Conservation (phyloP, 306 rosid species). For the Clitoria ternatea region DNA sequence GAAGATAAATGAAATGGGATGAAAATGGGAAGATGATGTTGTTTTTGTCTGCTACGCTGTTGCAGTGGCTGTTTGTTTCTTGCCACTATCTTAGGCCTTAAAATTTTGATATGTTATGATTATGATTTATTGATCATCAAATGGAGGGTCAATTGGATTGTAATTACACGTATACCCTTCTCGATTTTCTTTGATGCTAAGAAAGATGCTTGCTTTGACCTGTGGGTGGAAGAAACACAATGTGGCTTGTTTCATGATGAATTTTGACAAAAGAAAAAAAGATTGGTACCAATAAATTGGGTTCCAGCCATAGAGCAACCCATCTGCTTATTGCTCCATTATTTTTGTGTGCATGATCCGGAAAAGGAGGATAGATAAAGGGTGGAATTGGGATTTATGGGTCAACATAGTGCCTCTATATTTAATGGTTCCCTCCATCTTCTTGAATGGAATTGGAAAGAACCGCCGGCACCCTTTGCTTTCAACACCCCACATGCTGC, state of each 20-base stretch:
- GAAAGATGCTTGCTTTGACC: background rate
- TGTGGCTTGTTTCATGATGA: slow-evolving; percentile 24
- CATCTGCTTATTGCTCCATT: background rate
- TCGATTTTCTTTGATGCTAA: slow-evolving; percentile 3
- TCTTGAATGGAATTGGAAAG: background rate
- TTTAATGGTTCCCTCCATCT: slow-evolving; percentile 15
- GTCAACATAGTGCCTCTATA: background rate
- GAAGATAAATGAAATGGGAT: background rate
- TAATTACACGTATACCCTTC: slow-evolving; percentile 21
- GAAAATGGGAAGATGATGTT: background rate
- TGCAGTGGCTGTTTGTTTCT: background rate
- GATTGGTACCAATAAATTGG: slow-evolving; percentile 9
- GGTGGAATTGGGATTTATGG: slow-evolving; percentile 6
- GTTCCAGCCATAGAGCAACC: background rate
- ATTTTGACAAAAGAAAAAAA: slow-evolving; percentile 22
- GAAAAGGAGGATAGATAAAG: slow-evolving; percentile 2
- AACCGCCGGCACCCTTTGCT: slow-evolving; percentile 31
- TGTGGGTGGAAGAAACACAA: slow-evolving; percentile 4
- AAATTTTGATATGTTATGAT: too few relatives aligned
- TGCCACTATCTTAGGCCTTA: background rate
- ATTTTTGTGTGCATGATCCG: slow-evolving; percentile 10
- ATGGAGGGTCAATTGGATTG: background rate
- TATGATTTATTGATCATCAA: too few relatives aligned
- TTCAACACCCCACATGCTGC: slow-evolving; percentile 30
- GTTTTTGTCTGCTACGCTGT: background rate